A percentile compares a stretch with the other conserved stretches of the same genome.
Conservation (phyloP, 768 basidiomycete genomes). For the Rubroboletus pulcherrimus region DNA sequence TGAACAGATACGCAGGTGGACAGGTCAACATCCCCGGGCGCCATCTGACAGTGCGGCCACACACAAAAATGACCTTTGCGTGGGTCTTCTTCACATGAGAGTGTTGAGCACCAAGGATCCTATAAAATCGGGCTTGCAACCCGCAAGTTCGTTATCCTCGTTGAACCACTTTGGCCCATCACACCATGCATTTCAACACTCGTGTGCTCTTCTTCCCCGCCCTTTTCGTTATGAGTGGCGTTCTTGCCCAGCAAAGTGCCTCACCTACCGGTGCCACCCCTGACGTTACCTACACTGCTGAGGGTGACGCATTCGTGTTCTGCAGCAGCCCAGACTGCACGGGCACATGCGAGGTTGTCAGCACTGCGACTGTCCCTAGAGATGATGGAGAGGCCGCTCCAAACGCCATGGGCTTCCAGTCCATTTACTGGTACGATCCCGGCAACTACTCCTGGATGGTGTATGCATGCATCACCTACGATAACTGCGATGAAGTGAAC, state of each 20-base stretch:
- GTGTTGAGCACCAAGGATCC: not conserved
- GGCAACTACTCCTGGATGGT: fast-evolving
- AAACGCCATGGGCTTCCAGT: not conserved
- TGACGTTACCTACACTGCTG: not conserved
- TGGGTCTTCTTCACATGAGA: not conserved
- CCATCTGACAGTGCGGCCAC: not conserved
- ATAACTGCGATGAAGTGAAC: no score
- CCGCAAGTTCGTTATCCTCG: not conserved
- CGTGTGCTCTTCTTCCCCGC: not conserved
- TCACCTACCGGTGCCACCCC: not conserved
- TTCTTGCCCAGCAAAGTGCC: not conserved
- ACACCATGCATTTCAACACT: not conserved
- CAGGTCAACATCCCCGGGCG: not conserved
- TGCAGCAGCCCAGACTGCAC: not conserved
- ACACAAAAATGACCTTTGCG: not conserved
- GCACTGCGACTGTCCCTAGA: not conserved
- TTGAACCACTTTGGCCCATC: not conserved
- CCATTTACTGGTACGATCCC: not conserved
- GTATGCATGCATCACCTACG: not conserved
- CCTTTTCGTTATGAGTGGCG: not conserved
- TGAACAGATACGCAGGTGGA: not conserved
- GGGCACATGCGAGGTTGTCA: not conserved
- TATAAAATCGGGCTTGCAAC: not conserved
- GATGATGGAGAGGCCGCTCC: not conserved
- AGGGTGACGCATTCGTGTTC: not conserved